Base-by-base conservation (phyloP, 805 yeast species). In the Hanseniaspora clermontiae region DNA sequence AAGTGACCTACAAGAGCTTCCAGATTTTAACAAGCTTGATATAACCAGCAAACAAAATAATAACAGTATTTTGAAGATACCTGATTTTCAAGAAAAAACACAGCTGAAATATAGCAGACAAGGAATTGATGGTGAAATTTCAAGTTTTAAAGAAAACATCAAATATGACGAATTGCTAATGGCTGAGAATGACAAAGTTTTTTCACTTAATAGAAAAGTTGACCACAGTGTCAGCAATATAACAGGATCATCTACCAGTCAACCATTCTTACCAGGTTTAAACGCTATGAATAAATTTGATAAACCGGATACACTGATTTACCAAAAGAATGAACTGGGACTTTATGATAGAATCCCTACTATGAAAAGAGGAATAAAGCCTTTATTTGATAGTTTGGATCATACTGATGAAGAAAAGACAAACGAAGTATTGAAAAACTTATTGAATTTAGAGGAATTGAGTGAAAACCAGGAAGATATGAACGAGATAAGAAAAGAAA, bases 211-310 rank as follows among this genome's bases (percentile, higher is more conserved):
- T 34, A 75, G 98, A 60, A 77, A 81, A 54, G 77, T 81, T 60
- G 80, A 82, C 15, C 74, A 84, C 7, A 79, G 79, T 60, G 72
- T 72, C n/a, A 83, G 80, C 43, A 72, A 82, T 1, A 70, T 87
- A 2, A 72, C 75, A 49, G 97, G 97, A 0, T 74, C 80, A 3
- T 75, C 95, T 0, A 77, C 81, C 19, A 85, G 78, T 63, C 70
- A 91, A 63, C 98, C 98, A 0, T 93, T 93, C 65, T 82, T 84
- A 58, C 98, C 98, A 0, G 97, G 98, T 61, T 97, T 97, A 2
- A 61, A 79, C n/a, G 63, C 43, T 6, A 59, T 63, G 11, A 57
- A 57, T 4, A 62, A 61, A 9, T 57, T 57, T 61, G 57, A 24
- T 62, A 58, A 6, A 59, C 55, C 2, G 66, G 75, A 43, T 42